Conservation (phyloP, 129 eudicot genomes). For the Escallonia herrerae region DNA sequence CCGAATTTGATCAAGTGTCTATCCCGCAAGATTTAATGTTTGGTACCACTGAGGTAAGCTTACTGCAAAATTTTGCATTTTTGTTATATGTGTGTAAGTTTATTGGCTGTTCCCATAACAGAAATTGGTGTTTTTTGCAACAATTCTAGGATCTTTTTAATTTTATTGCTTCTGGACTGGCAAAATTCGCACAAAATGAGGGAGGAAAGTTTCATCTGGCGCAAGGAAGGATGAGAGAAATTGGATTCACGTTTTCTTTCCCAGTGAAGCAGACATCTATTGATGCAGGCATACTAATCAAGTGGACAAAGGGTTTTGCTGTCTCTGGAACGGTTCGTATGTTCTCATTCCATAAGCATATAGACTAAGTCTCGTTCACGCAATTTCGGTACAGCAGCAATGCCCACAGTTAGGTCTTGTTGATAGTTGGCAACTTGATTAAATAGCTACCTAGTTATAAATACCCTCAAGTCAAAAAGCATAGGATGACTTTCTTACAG, state of each 20-base stretch:
- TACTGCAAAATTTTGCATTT: neutral
- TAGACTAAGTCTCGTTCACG: too few species aligned
- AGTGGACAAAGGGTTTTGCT: constrained; percentile 90
- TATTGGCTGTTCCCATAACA: neutral
- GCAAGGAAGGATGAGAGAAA: constrained; percentile 54
- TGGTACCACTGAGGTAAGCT: constrained; percentile 66
- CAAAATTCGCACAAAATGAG: constrained; percentile 59
- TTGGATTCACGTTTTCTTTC: constrained; percentile 84
- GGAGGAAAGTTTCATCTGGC: constrained; percentile 51
- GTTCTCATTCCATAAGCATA: neutral
- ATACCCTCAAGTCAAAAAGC: too few species aligned
- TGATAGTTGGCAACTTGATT: too few species aligned
- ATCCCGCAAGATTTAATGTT: constrained; percentile 72
- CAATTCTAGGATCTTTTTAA: constrained; percentile 60
- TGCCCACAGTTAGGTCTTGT: too few species aligned
- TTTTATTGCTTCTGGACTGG: constrained; percentile 67
- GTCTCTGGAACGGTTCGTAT: constrained; percentile 69
- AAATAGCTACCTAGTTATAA: too few species aligned
- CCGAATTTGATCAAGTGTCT: constrained; percentile 70
- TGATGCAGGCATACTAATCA: constrained; percentile 66
- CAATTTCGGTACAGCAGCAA: too few species aligned
- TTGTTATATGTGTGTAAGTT: neutral
- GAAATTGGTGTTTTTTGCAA: constrained; percentile 5
- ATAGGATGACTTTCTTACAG: too few species aligned
- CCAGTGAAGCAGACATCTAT: constrained; percentile 81